Conservation (phyloP, 2,329 filamentous ascomycete genomes). For the Cercospora sp. region DNA sequence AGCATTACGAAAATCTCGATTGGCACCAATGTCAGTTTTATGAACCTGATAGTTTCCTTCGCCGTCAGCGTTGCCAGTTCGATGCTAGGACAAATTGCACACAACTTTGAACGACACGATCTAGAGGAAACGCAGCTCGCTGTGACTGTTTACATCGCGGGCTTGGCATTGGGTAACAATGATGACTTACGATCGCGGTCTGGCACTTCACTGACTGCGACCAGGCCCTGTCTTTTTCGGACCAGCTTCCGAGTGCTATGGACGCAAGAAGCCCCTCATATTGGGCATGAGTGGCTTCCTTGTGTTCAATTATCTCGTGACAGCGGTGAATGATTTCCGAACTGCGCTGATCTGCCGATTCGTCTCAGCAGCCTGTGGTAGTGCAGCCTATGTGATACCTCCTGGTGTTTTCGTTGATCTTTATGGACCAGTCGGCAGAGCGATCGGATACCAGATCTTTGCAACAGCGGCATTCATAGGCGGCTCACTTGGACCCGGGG, state of each 20-base stretch:
- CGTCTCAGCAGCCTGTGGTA: constrained; percentile 54
- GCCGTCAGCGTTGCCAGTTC: constrained; percentile 21
- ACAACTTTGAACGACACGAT: not conserved
- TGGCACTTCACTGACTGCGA: not conserved
- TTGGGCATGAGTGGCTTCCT: constrained; percentile 51
- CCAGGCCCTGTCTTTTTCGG: constrained; percentile 56
- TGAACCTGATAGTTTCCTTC: constrained; percentile 23
- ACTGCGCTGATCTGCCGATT: constrained; percentile 57
- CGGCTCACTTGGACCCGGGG: constrained; percentile 17
- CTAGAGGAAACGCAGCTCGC: constrained; percentile 2
- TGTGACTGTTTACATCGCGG: constrained; percentile 19
- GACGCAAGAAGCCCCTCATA: constrained; percentile 52
- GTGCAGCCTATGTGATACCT: constrained; percentile 51
- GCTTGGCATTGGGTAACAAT: constrained; percentile 20
- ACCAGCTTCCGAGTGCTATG: constrained; percentile 60
- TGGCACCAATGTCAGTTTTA: constrained; percentile 12
- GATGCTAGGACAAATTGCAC: constrained; percentile 4
- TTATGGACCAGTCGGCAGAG: constrained; percentile 18
- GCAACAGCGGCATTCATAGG: constrained; percentile 22
- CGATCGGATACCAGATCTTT: constrained; percentile 20
- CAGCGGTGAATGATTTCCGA: constrained; percentile 53
- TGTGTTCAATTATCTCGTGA: constrained; percentile 56
- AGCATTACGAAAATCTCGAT: constrained; percentile 8
- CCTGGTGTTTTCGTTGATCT: constrained; percentile 44
- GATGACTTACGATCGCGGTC: not conserved